Evolutionary conservation across 768 basidiomycete species (phyloP).

Genomic region (Tulasnella sp.): DNA sequence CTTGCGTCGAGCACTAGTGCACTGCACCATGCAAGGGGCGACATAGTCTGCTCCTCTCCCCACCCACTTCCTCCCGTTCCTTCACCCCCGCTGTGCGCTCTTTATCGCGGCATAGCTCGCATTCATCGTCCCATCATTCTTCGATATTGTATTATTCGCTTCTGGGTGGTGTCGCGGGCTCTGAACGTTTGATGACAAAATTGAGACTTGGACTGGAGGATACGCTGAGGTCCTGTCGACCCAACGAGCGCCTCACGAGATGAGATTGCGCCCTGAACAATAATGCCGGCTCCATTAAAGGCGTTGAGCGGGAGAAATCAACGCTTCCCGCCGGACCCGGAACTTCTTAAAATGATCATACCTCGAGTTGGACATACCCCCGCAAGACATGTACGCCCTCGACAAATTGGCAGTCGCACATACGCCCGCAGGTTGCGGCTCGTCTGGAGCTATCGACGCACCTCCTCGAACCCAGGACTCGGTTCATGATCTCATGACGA

Average conservation of each 20-base stretch:
- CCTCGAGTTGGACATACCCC: background rate
- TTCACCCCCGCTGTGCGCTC: too few species aligned
- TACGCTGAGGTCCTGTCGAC: conserved; percentile 28
- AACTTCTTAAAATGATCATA: background rate
- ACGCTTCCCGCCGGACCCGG: background rate
- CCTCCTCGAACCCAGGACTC: background rate
- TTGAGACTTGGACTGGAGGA: conserved; percentile 35
- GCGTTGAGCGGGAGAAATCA: background rate
- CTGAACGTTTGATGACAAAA: conserved; percentile 33
- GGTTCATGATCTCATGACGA: background rate
- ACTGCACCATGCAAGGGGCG: conserved; percentile 42
- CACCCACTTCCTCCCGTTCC: conserved; percentile 46
- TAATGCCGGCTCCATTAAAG: conserved; percentile 43
- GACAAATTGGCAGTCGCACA: background rate
- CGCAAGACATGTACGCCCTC: background rate
- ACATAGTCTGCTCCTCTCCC: conserved; percentile 53
- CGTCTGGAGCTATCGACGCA: background rate
- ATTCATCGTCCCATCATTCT: too few species aligned
- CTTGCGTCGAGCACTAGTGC: conserved; percentile 50
- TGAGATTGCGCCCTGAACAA: conserved; percentile 64
- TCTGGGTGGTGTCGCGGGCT: conserved; percentile 43
- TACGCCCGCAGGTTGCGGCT: background rate
- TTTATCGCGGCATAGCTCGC: too few species aligned
- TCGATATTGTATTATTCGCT: too few species aligned
- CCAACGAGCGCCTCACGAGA: conserved; percentile 50